Base-by-base conservation (phyloP, 352 stramenopile species). In the Phytopythium ostracodes region DNA sequence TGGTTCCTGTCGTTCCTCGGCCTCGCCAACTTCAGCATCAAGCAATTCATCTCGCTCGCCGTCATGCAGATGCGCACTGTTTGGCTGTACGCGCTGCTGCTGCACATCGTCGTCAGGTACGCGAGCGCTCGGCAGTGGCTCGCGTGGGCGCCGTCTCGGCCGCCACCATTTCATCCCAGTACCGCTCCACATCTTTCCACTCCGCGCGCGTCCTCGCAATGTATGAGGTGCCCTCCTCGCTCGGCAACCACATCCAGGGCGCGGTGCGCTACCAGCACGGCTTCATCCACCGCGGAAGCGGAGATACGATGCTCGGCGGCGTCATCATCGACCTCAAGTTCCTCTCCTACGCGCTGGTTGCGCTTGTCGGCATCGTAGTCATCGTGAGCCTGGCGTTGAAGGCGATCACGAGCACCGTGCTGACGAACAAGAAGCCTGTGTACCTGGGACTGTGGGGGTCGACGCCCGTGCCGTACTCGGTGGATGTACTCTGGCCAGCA, bases 41-140 rank as follows among this genome's bases (percentile, higher is more conserved):
- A 60, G 3, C 55, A 72, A 0, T 77, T 82, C 12, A 54, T 81
- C 11, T 60, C 60, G 0, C 64, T 76, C 15, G 68, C 73, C 0
- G 66, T 73, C 1, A 70, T 79, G 0, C 77, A 81, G 22, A 85
- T 86, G 70, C 71, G 73, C 0, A 77, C 63, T 12, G 71, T 81
- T 10, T 86, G 70, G 79, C 49, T 81, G 9, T 64, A 81, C 12
- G 65, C 71, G 2, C 22, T 83, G 12, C 11, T 65, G 3, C 70
- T 75, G 60, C 69, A 84, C n/a, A 9, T 60, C 0, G n/a, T 73
- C 18, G 47, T 75, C 25, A 53, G 55, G 50, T 59, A 56, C 27
- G 35, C 59, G 59, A 66, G 65, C 12, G 47, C 65, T 38, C 59
- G 64, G 17, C 64, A 64, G 53, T 40, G 67, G 40, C 31, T 65